Percentiles rank a stretch among this genome's conserved stretches.
Conservation (phyloP, 176 grass and related monocot genomes). For the Miscanthus lutarioriparius region DNA sequence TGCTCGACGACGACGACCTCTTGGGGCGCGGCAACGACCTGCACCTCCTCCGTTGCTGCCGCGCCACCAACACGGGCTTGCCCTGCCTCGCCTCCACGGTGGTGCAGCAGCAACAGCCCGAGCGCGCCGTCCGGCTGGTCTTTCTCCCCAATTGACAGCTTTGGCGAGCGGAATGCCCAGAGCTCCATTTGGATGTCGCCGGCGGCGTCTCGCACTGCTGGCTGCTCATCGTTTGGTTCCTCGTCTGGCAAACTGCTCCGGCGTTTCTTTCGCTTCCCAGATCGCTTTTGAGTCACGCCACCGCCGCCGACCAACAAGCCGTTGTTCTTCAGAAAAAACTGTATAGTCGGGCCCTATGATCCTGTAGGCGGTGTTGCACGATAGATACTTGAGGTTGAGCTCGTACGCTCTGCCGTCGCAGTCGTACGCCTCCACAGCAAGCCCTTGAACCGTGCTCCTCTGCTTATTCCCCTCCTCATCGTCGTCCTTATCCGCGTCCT, state of each 20-base stretch:
- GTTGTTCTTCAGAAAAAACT: neutral
- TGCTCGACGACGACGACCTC: neutral
- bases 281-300: neutral
- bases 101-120: neutral
- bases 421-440: conserved; percentile 1
- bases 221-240: neutral
- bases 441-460: neutral
- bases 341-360: neutral
- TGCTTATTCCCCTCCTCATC: neutral
- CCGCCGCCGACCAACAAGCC: neutral
- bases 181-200: neutral
- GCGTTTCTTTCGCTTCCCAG: too few relatives aligned
- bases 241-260: neutral
- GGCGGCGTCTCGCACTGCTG: neutral
- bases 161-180: conserved; percentile 9
- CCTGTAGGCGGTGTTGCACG: neutral
- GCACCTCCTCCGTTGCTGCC: neutral
- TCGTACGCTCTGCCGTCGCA: neutral
- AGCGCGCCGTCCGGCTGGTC: neutral
- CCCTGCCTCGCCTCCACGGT: neutral
- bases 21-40: neutral
- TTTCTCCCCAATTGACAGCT: neutral
- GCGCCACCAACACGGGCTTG: neutral
- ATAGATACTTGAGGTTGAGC: neutral
- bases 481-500: neutral